Percentiles rank a stretch among this genome's conserved stretches.
phyloP scores from a whole-genome alignment of 2,329 filamentous ascomycete species.

The Pseudocercospora fuligena region DNA sequence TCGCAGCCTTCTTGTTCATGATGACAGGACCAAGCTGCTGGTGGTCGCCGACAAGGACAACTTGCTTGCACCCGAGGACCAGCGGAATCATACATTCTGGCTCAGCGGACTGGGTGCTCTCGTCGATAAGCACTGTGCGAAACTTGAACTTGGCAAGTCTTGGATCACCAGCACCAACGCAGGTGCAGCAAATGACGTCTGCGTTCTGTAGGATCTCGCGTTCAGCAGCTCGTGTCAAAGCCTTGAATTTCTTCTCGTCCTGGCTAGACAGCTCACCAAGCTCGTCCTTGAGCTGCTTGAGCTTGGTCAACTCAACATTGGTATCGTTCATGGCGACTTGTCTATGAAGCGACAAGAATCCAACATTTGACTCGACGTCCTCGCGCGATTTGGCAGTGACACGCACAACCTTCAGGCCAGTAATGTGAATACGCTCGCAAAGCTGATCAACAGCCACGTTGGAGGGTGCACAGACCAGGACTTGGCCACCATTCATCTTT shows the following conservation, averaged over 20 bases:
- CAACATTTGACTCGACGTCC: slow-evolving; percentile 97
- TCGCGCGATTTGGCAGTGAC: slow-evolving; percentile 98
- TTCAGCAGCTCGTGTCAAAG: slow-evolving; percentile 90
- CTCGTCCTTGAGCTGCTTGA: slow-evolving; percentile 90
- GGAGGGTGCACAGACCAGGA: slow-evolving; percentile 94
- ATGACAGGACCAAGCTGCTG: slow-evolving; percentile 98
- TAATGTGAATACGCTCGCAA: slow-evolving; percentile 93
- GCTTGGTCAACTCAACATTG: slow-evolving; percentile 89
- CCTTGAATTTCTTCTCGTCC: slow-evolving; percentile 98
- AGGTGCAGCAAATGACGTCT: slow-evolving; percentile 98
- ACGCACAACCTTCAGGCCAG: slow-evolving; percentile 93
- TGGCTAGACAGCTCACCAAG: slow-evolving; percentile 89
- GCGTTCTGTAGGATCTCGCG: slow-evolving; percentile 93
- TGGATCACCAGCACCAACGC: slow-evolving; percentile 94
- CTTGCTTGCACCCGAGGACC: slow-evolving; percentile 96
- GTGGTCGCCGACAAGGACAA: slow-evolving; percentile 97
- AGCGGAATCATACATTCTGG: slow-evolving; percentile 99
- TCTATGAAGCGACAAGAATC: slow-evolving; percentile 92
- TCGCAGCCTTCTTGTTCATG: slow-evolving; percentile 99
- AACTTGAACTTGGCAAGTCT: slow-evolving; percentile 97
- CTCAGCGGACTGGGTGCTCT: slow-evolving; percentile 97
- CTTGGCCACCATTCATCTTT: slow-evolving; percentile 92
- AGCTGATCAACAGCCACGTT: slow-evolving; percentile 99
- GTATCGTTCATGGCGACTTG: slow-evolving; percentile 96
- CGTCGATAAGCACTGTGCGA: slow-evolving; percentile 95